Evolutionary conservation across 1,284 basidiomycete species (phyloP).

Genomic region (Boletus albobrunnescens): DNA sequence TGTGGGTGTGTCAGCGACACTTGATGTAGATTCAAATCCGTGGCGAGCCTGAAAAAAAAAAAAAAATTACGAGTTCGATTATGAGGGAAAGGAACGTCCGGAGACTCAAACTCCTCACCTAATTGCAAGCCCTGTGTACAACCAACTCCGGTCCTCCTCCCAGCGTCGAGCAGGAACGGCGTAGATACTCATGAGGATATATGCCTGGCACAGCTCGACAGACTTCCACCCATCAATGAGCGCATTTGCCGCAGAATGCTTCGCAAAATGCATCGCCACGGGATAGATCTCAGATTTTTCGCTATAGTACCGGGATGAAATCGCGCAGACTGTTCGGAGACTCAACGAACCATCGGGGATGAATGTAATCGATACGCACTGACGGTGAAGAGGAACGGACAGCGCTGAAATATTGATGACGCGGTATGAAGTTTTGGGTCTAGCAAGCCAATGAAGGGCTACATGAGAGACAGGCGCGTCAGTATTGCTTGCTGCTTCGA

Average conservation of each 20-base stretch:
- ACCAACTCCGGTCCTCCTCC: constrained; percentile 81
- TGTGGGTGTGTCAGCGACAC: constrained; percentile 54
- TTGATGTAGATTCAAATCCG: constrained; percentile 80
- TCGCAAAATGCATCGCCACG: constrained; percentile 84
- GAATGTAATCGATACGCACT: constrained; percentile 44
- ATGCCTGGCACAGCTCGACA: constrained; percentile 55
- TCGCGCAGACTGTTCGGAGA: constrained; percentile 58
- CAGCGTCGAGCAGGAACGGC: constrained; percentile 73
- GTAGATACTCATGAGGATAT: constrained; percentile 75
- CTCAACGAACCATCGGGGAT: neutral
- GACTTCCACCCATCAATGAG: constrained; percentile 79
- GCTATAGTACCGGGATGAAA: constrained; percentile 69
- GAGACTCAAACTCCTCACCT: constrained; percentile 40
- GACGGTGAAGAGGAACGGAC: constrained; percentile 80
- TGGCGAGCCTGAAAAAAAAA: constrained; percentile 57
- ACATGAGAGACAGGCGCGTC: neutral
- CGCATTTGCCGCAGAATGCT: constrained; percentile 73
- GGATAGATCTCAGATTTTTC: constrained; percentile 78
- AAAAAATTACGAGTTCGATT: neutral
- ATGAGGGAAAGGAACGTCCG: too few species aligned
- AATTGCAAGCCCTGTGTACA: constrained; percentile 77
- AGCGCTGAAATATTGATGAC: constrained; percentile 67
- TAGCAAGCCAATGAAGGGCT: constrained; percentile 73
- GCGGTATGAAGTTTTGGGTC: constrained; percentile 73
- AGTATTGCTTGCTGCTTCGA: neutral